Evolutionary conservation across 164 flowering plant genomes (phyloP).

Genomic region (Cinnamomum micranthum): DNA sequence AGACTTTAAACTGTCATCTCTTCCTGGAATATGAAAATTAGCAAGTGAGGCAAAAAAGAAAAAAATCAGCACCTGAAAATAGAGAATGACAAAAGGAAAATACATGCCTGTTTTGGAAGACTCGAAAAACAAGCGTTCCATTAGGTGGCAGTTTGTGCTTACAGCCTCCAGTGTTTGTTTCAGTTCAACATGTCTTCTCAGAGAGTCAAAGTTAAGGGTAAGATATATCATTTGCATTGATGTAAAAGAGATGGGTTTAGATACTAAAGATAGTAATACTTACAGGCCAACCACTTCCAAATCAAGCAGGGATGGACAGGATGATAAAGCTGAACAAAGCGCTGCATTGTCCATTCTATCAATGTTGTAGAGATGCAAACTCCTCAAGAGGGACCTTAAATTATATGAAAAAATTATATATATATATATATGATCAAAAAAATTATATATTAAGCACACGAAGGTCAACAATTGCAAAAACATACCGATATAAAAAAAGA

Average conservation of each 20-base stretch:
- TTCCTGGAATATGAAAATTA: slow-evolving; percentile 40
- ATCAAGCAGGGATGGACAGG: slow-evolving; percentile 75
- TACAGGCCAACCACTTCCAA: slow-evolving; percentile 92
- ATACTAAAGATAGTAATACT: slow-evolving; percentile 25
- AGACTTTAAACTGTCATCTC: slow-evolving; percentile 83
- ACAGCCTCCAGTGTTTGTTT: slow-evolving; percentile 74
- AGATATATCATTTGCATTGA: slow-evolving; percentile 7
- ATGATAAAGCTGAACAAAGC: slow-evolving; percentile 59
- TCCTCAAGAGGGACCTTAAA: slow-evolving; percentile 63
- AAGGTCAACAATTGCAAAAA: not conserved
- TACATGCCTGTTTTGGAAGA: slow-evolving; percentile 66
- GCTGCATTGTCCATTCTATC: slow-evolving; percentile 74
- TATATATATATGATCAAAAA: not conserved
- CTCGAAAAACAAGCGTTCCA: slow-evolving; percentile 78
- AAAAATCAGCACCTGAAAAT: not conserved
- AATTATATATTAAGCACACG: not conserved
- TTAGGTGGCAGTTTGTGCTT: slow-evolving; percentile 54
- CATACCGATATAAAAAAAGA: not conserved
- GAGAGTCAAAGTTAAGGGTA: slow-evolving; percentile 14
- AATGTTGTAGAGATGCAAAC: slow-evolving; percentile 77
- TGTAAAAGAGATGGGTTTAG: not conserved
- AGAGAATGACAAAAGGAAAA: slow-evolving; percentile 5
- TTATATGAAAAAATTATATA: slow-evolving; percentile 13
- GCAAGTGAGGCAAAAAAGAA: slow-evolving; percentile 10
- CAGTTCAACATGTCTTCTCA: slow-evolving; percentile 66